These are phyloP conservation scores for Heterobasidion occidentale DNA, from an alignment of 1,284 basidiomycete species.

Conservation along the genomic window DNA sequence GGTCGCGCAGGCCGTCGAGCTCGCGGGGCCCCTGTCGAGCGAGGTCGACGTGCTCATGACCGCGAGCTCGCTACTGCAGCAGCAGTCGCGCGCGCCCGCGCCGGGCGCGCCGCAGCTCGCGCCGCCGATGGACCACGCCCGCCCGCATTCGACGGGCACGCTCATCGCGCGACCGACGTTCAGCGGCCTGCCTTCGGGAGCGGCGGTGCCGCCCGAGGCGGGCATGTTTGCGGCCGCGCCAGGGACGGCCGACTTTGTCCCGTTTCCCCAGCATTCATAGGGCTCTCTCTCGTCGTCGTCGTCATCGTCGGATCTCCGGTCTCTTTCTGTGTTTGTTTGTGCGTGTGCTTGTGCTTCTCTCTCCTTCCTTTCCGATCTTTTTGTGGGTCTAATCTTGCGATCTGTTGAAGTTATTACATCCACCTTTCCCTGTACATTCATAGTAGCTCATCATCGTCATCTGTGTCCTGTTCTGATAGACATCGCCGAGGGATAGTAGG, in stretches of 20 bases:
- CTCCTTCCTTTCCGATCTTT: conserved; percentile 3
- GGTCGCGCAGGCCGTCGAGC: conserved; percentile 61
- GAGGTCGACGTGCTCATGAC: conserved; percentile 64
- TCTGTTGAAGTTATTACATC: conserved; percentile 3
- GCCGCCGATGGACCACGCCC: neutral
- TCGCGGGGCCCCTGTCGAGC: conserved; percentile 50
- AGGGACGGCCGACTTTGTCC: conserved; percentile 3
- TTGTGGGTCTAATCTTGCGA: neutral
- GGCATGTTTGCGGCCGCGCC: neutral
- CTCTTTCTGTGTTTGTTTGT: neutral
- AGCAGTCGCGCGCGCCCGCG: conserved; percentile 15
- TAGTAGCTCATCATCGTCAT: neutral
- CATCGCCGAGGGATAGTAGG: neutral
- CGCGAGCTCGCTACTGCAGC: conserved; percentile 54
- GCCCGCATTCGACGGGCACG: conserved; percentile 2
- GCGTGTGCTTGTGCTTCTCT: neutral
- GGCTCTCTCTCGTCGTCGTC: neutral
- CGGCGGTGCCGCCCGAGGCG: conserved; percentile 8
- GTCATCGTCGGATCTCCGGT: neutral
- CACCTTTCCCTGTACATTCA: conserved; percentile 5
- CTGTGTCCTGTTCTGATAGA: conserved; percentile 1
- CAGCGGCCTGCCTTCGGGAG: neutral
- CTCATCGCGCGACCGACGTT: conserved; percentile 17
- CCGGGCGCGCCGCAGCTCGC: conserved; percentile 2
- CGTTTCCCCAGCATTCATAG: conserved; percentile 10